Conservation (phyloP, 2,329 filamentous ascomycete species). For the Phaeosphaeriaceae sp. region DNA sequence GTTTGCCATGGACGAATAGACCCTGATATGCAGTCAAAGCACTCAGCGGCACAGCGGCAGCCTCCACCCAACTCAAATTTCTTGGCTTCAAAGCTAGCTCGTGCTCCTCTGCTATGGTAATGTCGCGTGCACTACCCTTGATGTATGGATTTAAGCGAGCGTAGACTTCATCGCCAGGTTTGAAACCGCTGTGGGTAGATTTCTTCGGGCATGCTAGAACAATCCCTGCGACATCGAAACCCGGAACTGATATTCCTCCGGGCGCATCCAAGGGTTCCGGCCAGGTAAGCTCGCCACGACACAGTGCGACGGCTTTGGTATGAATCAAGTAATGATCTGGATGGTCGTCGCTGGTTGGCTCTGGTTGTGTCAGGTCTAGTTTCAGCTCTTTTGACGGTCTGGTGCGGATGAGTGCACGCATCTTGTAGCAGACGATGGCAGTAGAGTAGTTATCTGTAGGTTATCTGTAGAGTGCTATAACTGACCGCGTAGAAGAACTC, state of each 20-base stretch:
- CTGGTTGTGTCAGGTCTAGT: conserved; percentile 25
- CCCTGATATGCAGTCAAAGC: conserved; percentile 55
- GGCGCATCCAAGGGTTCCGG: conserved; percentile 36
- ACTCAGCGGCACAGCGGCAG: conserved; percentile 50
- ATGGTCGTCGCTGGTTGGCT: conserved; percentile 2
- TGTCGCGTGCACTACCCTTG: conserved; percentile 49
- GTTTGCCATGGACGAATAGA: conserved; percentile 38
- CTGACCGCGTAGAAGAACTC: no score
- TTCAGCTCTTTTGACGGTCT: conserved; percentile 17
- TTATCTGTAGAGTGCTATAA: no score
- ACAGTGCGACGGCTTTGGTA: conserved; percentile 49
- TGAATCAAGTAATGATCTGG: conserved; percentile 46
- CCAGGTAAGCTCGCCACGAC: conserved; percentile 55
- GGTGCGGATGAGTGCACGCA: conserved; percentile 28
- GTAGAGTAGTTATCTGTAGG: no score
- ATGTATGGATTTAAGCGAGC: conserved; percentile 30
- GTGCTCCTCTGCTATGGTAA: conserved; percentile 40
- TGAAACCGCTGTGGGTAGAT: conserved; percentile 42
- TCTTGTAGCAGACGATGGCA: conserved; percentile 1
- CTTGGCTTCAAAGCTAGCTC: conserved; percentile 49
- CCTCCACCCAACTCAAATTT: conserved; percentile 45
- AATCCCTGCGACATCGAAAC: conserved; percentile 53
- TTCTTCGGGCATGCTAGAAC: conserved; percentile 44
- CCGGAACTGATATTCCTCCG: conserved; percentile 42
- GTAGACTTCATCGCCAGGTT: conserved; percentile 41